Base-by-base conservation (phyloP, 2,329 filamentous ascomycete species). In the Penicillium sp. region DNA sequence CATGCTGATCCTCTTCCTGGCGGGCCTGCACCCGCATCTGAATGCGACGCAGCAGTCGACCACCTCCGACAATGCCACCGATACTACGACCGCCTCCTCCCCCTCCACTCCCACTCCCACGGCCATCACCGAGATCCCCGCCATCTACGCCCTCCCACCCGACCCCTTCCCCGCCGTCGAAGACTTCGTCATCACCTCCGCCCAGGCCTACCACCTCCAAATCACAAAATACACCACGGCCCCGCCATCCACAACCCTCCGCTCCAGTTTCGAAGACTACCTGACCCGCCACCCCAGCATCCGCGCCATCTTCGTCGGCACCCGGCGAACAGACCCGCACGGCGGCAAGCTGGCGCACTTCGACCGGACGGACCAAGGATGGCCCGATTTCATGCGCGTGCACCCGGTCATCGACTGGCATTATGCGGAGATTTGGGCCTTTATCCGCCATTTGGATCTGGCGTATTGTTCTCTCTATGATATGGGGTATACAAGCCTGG, bases 401-500 rank as follows among this genome's bases (percentile, higher is more conserved):
- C 92, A 99, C 76, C 94, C 95, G 0, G 90, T 99, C 10, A 93
- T 99, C 71, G 95, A 99, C 77, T 99, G 95, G 95, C 91, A 95
- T 75, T 96, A 97, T 76, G 86, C 87, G 11, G 94, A 98, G 75
- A 94, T 98, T 55, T 98, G 95, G 95, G 86, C 88, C 17, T 92
- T 96, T 72, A 82, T 91, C 83, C 71, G 69, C 34, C 87, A 90
- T 70, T 79, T 98, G 34, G 83, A 86, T 1, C 87, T 98, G 31
- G 87, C 88, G 5, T 99, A 96, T 73, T 98, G 95, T 75, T 79
- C 82, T 11, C 81, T 99, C 28, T 99, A 99, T 75, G 92, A 97
- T 73, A 81, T 82, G 65, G 94, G 94, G 10, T 97, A 95, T 76
- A 96, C 95, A 2, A 94, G 90, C 64, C 82, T 99, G n/a, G 95